Evolutionary conservation across 805 yeast genomes (phyloP).

Genomic region (Pichia ethanolica): DNA sequence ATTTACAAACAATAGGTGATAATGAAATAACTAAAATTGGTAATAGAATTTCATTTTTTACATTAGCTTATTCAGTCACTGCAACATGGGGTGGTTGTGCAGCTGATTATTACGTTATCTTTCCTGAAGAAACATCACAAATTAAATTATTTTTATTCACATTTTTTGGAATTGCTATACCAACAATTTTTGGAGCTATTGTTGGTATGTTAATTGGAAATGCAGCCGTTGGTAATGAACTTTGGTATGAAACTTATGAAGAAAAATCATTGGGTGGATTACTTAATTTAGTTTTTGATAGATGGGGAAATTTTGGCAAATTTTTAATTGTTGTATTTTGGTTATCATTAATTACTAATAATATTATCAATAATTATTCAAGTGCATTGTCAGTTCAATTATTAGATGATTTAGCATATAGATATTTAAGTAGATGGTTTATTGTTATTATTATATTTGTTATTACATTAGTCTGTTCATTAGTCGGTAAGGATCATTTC

Average conservation of each 20-base stretch:
- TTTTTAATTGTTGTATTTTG: slow-evolving; percentile 63
- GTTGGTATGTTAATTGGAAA: slow-evolving; percentile 66
- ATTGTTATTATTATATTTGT: slow-evolving; percentile 60
- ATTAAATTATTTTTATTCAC: slow-evolving; percentile 51
- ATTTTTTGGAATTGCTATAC: slow-evolving; percentile 56
- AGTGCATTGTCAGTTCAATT: slow-evolving; percentile 76
- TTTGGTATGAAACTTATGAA: slow-evolving; percentile 53
- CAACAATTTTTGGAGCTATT: slow-evolving; percentile 70
- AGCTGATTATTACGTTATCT: slow-evolving; percentile 73
- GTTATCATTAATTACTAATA: slow-evolving; percentile 73
- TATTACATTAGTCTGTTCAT: slow-evolving; percentile 59
- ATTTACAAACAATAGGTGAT: slow-evolving; percentile 30
- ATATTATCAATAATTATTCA: slow-evolving; percentile 73
- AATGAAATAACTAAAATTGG: slow-evolving; percentile 44
- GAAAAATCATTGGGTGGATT: slow-evolving; percentile 70
- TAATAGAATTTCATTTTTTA: slow-evolving; percentile 64
- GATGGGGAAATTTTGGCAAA: slow-evolving; percentile 75
- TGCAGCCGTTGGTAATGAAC: slow-evolving; percentile 48
- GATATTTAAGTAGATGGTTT: slow-evolving; percentile 69
- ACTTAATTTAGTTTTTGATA: slow-evolving; percentile 51
- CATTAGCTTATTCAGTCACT: slow-evolving; percentile 69
- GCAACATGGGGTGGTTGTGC: slow-evolving; percentile 88
- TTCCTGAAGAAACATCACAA: slow-evolving; percentile 65
- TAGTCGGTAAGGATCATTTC: slow-evolving; percentile 70
- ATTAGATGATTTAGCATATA: slow-evolving; percentile 40